Base-by-base conservation (phyloP, 495 filamentous ascomycete genomes). In the Xylaria cubensis region DNA sequence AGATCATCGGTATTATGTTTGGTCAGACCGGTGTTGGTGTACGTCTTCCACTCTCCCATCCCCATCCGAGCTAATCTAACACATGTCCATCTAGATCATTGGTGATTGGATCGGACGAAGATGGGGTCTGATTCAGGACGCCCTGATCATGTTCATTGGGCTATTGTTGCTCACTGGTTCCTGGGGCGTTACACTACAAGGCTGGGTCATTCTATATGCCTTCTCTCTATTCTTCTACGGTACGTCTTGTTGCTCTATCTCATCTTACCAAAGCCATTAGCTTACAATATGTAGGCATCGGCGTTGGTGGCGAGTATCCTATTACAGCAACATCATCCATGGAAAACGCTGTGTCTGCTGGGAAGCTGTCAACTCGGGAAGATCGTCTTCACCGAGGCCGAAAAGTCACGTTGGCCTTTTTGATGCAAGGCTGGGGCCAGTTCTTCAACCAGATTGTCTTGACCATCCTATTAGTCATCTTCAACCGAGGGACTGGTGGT, bases 341-440 rank as follows among this genome's bases (percentile, higher is more conserved):
- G 92, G 94, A 97, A 80, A 95, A 94, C 75, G 92, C 93, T 15
- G 90, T 95, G 50, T 89, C 91, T 24, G 91, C 93, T 46, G 94
- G 94, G 51, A 93, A 91, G 77, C 82, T 97, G 46, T 97, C 94
- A 10, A 95, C 94, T 71, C 90, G 89, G 72, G 93, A 96, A 26
- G 94, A 97, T 79, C 92, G 94, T 81, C 88, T 97, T 56, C 94
- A 97, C 86, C 93, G 94, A 80, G 94, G 94, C 59, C 91, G 94
- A 78, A 95, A 95, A 81, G 94, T 97, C 77, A 96, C 93, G 64
- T 92, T 89, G 80, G 94, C 94, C 42, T 97, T 97, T 85, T 83
- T 97, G 83, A 97, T 97, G 94, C 94, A 97, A 80, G 94, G 94
- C 59, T 97, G 94, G 94, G 94, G 94, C 76, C 94, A 97, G 80